Evolutionary conservation across 257 asterid genomes (phyloP).

Genomic region (Nicotiana sylvestris): DNA sequence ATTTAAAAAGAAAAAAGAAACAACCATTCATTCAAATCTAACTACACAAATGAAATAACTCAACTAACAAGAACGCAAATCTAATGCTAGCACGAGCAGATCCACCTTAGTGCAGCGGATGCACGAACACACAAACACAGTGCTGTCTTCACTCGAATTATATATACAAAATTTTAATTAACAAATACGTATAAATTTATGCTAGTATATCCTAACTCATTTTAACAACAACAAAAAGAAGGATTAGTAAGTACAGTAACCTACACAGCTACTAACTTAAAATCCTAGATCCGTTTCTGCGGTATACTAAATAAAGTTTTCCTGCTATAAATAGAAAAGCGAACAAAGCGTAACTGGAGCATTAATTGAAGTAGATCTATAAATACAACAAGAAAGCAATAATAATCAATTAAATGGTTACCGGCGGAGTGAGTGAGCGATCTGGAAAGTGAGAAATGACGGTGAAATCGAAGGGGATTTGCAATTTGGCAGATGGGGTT

Average conservation of each 20-base stretch:
- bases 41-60: background rate
- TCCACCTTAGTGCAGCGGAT: background rate
- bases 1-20: background rate
- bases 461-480: background rate
- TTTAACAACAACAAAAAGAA: background rate
- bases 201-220: background rate
- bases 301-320: background rate
- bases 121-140: too few species aligned
- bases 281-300: background rate
- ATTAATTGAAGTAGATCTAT: conserved; percentile 10
- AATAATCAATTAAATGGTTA: background rate
- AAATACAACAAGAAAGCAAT: background rate
- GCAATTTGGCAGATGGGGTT: background rate
- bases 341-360: background rate
- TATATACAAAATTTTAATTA: background rate
- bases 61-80: background rate
- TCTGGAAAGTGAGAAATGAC: conserved; percentile 7
- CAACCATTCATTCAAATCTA: background rate
- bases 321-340: background rate
- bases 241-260: background rate
- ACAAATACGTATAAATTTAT: background rate
- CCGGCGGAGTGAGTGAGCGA: background rate
- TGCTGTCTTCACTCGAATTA: background rate
- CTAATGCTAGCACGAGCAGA: background rate
- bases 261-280: background rate